phyloP scores from a whole-genome alignment of 495 filamentous ascomycete genomes.

The Talaromyces trachyspermus region DNA sequence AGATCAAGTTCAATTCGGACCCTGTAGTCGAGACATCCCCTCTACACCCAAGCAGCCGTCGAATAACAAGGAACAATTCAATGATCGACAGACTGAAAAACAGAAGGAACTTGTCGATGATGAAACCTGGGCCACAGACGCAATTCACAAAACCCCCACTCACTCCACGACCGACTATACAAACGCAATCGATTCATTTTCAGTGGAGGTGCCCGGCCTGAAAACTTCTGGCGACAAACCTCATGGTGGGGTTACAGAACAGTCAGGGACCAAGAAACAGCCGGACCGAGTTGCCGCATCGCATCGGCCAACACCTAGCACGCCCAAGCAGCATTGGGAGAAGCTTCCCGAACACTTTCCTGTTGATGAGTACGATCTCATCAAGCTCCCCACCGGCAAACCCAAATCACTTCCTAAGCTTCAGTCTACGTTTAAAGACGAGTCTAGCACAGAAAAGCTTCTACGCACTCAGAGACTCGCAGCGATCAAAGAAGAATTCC shows the following conservation, averaged over 20 bases:
- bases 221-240: not conserved
- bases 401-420: constrained; percentile 65
- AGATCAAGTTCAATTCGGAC: not conserved
- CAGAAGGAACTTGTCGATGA: not conserved
- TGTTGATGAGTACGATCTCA: constrained; percentile 57
- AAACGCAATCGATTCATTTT: not conserved
- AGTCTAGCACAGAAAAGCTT: constrained; percentile 51
- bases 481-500: constrained; percentile 59
- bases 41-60: not conserved
- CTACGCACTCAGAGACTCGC: constrained; percentile 55
- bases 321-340: constrained; percentile 54
- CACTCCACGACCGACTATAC: not conserved
- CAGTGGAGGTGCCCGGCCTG: not conserved
- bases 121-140: not conserved
- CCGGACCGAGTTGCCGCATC: no score
- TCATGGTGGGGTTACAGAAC: not conserved
- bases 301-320: no score
- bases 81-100: not conserved
- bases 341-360: constrained; percentile 69
- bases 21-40: not conserved
- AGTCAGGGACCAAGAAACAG: no score
- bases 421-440: constrained; percentile 62
- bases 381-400: constrained; percentile 64
- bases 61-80: not conserved
- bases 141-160: not conserved